Evolutionary conservation across 2,329 filamentous ascomycete species (phyloP), one percentile per base, ranked within the genome.

Genomic region (Diaporthe ampelina): DNA sequence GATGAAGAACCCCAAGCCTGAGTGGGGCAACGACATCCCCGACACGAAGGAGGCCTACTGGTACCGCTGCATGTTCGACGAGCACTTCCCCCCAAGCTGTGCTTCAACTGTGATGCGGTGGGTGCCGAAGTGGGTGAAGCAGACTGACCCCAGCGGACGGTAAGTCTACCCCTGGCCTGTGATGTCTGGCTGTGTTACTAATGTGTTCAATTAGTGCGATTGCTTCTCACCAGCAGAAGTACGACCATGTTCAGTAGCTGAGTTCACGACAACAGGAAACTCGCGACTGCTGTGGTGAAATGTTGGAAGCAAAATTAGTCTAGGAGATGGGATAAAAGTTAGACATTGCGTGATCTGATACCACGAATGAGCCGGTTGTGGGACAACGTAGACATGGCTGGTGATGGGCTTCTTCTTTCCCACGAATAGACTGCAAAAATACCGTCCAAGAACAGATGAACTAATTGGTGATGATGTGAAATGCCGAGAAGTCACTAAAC

Each of bases 21-120:
- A 98, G 84, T 99, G 97, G 97, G 96, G 95, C 68, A 86, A 87
- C 80, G 97, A 99, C 81, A 91, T 98, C 76, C 97, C 97, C 13
- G 95, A 98, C 81, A 95, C 93, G 81, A 99, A 99, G 90, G 97
- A 99, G 87, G 97, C 95, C 86, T 97, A 98, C 89, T 99, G 97
- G 97, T 99, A 99, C 87, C 93, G 97, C 80, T 90, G 88, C 83
- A 98, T 99, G 96, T 99, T 98, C 83, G 97, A 99, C 84, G 96
- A 99, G 89, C 96, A 97, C 85, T 99, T 98, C 91, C 97, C 97
- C 61, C 90, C 92, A 73, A 93, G 93, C 81, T 98, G 96, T 83
- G 97, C 97, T 11, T 92, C 91, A 75, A 99, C 97, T 10, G 97
- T 99, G 71, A 94, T 94, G 94, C 90, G 97, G 81, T 99, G 97